A percentile compares a stretch with the other conserved stretches of the same genome.
These are phyloP conservation scores for Colletotrichum chrysophilum DNA, from an alignment of 2,329 filamentous ascomycete genomes.

Conservation along the genomic window DNA sequence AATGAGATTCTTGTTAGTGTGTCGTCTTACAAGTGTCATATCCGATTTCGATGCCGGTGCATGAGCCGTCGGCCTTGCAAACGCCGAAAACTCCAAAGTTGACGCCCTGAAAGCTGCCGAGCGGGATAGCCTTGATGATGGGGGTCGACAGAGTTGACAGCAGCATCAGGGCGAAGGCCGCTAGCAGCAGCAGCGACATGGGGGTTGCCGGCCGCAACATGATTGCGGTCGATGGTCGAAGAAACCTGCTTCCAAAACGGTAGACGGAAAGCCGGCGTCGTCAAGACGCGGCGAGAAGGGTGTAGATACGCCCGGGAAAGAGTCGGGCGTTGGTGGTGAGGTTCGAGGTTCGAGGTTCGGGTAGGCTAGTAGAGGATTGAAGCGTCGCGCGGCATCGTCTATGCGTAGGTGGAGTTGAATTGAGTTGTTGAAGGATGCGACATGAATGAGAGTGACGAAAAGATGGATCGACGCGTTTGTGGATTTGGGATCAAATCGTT, in stretches of 20 bases:
- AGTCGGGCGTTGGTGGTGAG: neutral
- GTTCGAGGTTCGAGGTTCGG: neutral
- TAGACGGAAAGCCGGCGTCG: conserved; percentile 41
- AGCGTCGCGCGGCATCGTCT: conserved; percentile 12
- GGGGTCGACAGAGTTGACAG: conserved; percentile 91
- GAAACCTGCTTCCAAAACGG: conserved; percentile 40
- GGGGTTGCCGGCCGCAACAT: conserved; percentile 94
- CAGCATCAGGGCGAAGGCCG: conserved; percentile 84
- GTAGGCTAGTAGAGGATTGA: neutral
- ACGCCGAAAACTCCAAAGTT: conserved; percentile 94
- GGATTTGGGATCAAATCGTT: neutral
- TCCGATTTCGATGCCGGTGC: conserved; percentile 79
- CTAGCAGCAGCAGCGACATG: conserved; percentile 82
- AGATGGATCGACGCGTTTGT: neutral
- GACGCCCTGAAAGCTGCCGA: conserved; percentile 77
- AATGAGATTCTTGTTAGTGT: neutral
- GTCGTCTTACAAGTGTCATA: conserved; percentile 77
- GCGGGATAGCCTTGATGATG: conserved; percentile 82
- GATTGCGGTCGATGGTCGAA: conserved; percentile 41
- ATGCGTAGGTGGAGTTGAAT: neutral
- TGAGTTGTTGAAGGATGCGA: neutral
- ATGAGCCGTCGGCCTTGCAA: conserved; percentile 67
- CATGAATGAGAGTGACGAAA: conserved; percentile 8
- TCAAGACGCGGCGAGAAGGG: conserved; percentile 46
- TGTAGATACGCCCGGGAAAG: neutral